phyloP scores from a whole-genome alignment of 1,284 basidiomycete genomes.

The Trametes sp. region DNA sequence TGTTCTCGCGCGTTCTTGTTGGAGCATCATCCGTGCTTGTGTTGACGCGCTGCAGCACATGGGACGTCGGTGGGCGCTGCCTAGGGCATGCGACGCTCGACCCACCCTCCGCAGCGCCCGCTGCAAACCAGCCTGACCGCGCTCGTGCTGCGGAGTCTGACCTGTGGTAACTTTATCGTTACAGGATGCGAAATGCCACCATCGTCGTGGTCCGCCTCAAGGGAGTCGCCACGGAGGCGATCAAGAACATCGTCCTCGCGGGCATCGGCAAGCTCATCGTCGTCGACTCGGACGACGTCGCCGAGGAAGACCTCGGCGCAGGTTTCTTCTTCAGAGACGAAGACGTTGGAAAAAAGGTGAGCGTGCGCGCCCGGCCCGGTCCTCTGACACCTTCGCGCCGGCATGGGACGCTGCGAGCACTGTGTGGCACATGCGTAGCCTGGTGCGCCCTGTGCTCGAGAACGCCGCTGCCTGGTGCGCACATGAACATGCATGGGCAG shows the following conservation, averaged over 20 bases:
- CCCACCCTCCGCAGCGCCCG: background rate
- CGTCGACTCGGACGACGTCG: conserved; percentile 67
- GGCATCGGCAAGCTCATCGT: conserved; percentile 79
- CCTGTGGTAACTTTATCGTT: conserved; percentile 8
- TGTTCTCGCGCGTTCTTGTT: conserved; percentile 1
- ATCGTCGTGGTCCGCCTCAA: conserved; percentile 86
- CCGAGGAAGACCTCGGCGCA: conserved; percentile 85
- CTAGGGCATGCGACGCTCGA: background rate
- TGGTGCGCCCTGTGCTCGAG: background rate
- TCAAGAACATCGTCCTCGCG: conserved; percentile 92
- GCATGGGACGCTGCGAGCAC: background rate
- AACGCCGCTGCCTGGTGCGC: conserved; percentile 6
- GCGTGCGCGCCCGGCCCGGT: conserved; percentile 19
- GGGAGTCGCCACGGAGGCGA: conserved; percentile 92
- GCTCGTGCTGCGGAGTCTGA: background rate
- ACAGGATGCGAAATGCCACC: conserved; percentile 92
- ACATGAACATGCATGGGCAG: background rate
- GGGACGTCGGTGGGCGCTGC: background rate
- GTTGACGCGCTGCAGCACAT: background rate
- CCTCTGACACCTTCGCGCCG: background rate
- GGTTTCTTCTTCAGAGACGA: conserved; percentile 95
- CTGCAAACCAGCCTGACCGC: background rate
- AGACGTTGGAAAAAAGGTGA: conserved; percentile 89
- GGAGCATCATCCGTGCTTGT: conserved; percentile 1
- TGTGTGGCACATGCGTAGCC: background rate